Base-by-base conservation (phyloP, 805 yeast species). In the Tetrapisispora namnaoensis region DNA sequence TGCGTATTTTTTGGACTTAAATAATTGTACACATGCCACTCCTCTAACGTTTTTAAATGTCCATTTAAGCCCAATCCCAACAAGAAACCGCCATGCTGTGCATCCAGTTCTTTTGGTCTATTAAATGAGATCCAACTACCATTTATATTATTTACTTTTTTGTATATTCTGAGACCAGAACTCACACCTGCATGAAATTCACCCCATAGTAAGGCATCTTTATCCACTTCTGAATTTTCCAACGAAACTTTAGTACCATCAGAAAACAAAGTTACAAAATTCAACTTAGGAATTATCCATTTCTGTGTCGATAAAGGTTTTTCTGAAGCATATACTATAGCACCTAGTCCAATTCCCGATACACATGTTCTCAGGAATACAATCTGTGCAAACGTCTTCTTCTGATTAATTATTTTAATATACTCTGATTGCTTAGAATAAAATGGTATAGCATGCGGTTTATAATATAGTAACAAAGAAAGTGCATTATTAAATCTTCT, bases 1-100 rank as follows among this genome's bases (percentile, higher is more conserved):
- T 76, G 76, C 3, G 83, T 78, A 58, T 86, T 88, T 55, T 93
- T 90, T 0, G 96, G 95, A 0, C 96, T 95, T 47, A 93, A 69
- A 55, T 88, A 89, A 60, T 91, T 90, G 63, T 88, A 93, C 30
- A 91, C 85, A 61, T 90, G 96, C 97, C 98, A 93, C 63, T 93
- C 96, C 59, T 91, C 98, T 24, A 93, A 68, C 39, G 75, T 73
- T 49, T 77, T 80, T 57, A 93, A 68, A 61, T 90, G 96, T 0
- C 98, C 98, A 66, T 87, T 87, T 30, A 93, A 69, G 0, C 99
- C 99, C 24, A 93, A 70, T 0, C 97, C 99, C 18, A 88, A 67
- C n/a, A 93, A 66, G 56, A 93, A 89, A 0, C 99, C 99, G 21
- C 96, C 97, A 70, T 90, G 96, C 52, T 86, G 90, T 0, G 95